phyloP scores from a whole-genome alignment of 805 yeast genomes.

The Barnettozyma wickerhamii region DNA sequence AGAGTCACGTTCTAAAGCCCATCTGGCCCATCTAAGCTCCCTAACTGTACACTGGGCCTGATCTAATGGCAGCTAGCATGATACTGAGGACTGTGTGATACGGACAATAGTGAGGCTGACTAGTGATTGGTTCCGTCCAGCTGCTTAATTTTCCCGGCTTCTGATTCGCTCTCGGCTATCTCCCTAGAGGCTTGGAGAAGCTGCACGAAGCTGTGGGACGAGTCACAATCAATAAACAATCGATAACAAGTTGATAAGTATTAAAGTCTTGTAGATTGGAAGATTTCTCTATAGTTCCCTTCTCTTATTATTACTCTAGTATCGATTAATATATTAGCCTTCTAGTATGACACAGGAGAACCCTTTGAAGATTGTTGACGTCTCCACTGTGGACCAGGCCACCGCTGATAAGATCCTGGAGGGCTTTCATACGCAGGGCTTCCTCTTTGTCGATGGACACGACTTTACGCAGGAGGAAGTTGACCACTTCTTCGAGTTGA shows the following conservation, averaged over 20 bases:
- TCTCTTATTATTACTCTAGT: too few species aligned
- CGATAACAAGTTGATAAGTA: not conserved
- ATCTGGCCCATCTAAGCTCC: too few species aligned
- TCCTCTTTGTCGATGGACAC: slow-evolving; percentile 63
- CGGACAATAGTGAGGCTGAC: too few species aligned
- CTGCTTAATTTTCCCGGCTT: not conserved
- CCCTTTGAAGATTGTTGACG: slow-evolving; percentile 55
- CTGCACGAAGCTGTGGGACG: too few species aligned
- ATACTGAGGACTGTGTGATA: too few species aligned
- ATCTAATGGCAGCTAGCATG: too few species aligned
- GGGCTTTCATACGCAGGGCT: slow-evolving; percentile 64
- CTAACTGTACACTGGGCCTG: too few species aligned
- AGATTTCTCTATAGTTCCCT: too few species aligned
- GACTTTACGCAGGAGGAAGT: slow-evolving; percentile 56
- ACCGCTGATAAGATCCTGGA: slow-evolving; percentile 49
- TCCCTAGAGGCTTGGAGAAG: too few species aligned
- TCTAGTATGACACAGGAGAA: slow-evolving; percentile 23
- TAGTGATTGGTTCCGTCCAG: too few species aligned
- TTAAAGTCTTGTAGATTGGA: not conserved
- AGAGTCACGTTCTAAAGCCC: not conserved
- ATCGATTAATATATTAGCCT: too few species aligned
- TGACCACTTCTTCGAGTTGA: slow-evolving; percentile 42
- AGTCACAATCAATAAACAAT: too few species aligned
- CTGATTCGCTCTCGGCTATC: not conserved
- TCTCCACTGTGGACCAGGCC: slow-evolving; percentile 35